Conservation (phyloP, 2,329 filamentous ascomycete genomes). For the Orbilia oligospora region DNA sequence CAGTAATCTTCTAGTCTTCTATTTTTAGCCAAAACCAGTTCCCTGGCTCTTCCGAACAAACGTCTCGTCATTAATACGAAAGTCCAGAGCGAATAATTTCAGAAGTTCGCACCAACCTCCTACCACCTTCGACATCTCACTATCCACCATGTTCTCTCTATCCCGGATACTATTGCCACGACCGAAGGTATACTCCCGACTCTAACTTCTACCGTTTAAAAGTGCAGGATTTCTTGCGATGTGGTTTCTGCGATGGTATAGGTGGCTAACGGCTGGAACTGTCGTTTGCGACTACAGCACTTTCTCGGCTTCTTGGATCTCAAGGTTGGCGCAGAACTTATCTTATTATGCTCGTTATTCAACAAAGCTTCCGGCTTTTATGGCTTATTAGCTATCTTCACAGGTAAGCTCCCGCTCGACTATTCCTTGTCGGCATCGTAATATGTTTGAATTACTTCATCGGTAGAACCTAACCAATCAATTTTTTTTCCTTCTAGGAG, state of each 20-base stretch:
- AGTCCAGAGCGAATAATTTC: constrained; percentile 16
- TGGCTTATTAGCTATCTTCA: constrained; percentile 88
- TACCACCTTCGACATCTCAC: constrained; percentile 12
- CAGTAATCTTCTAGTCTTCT: constrained; percentile 15
- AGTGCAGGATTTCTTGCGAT: constrained; percentile 2
- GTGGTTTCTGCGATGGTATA: constrained; percentile 21
- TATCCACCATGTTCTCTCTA: constrained; percentile 52
- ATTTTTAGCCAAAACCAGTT: constrained; percentile 56
- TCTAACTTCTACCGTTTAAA: constrained; percentile 6
- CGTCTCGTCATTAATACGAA: constrained; percentile 23
- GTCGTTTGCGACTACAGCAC: constrained; percentile 71
- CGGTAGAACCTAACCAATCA: neutral
- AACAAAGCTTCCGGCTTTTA: constrained; percentile 95
- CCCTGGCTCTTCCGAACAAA: constrained; percentile 28
- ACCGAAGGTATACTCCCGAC: constrained; percentile 53
- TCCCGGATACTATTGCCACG: constrained; percentile 59
- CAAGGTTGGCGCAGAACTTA: constrained; percentile 86
- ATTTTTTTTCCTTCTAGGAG: constrained; percentile 70
- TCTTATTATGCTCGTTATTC: constrained; percentile 84
- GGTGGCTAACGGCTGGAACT: constrained; percentile 35
- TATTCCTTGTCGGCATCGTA: neutral
- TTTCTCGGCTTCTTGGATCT: constrained; percentile 90
- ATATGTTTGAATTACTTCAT: neutral
- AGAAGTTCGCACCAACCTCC: neutral
- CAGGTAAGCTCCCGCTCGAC: constrained; percentile 66